Evolutionary conservation across 176 grass and related monocot genomes (phyloP), one percentile per base, ranked within the genome.

Genomic region (Carex cristatella): DNA sequence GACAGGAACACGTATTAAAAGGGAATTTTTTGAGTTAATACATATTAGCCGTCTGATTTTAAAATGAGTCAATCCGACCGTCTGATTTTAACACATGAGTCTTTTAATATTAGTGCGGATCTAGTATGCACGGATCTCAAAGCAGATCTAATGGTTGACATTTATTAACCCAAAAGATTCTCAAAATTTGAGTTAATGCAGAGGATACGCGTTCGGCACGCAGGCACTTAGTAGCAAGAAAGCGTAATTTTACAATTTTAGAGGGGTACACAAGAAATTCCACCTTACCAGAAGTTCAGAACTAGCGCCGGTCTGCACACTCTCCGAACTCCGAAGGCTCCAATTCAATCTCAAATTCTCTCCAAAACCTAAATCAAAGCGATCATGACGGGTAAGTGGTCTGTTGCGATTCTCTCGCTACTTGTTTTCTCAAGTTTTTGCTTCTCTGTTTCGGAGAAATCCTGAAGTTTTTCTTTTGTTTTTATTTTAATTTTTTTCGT

Each of bases 341-440:
- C 80, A 82, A 82, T 75, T 65, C 80, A 64, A 28, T 82, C 61
- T 51, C 35, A 4, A 67, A 27, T 83, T 83, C 18, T 65, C 38
- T 5, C 33, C 23, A 59, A 83, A 83, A 48, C 80, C 60, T 30
- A 13, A 83, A 67, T 83, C 80, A 83, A 67, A 68, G 40, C 32
- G 10, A 83, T 42, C 80, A 83, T 83, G 80, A 33, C 80, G 61
- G 80, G 83, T 77, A 63, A 85, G 28, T 5, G 10, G 4, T 51
- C 35, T 49, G 38, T 40, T 40, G 55, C 2, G 3, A 28, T 60
- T 61, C 83, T 67, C 40, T 83, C 56, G 7, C 76, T 32, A 68
- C 65, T 33, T 32, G 4, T 16, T 55, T 53, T 77, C 0, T 11
- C 56, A 32, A 56, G 4, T 54, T 3, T 31, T 56, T 75, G n/a